Evolutionary conservation across 495 filamentous ascomycete species (phyloP), one percentile per base, ranked within the genome.

Genomic region (Penicillium argentinense): DNA sequence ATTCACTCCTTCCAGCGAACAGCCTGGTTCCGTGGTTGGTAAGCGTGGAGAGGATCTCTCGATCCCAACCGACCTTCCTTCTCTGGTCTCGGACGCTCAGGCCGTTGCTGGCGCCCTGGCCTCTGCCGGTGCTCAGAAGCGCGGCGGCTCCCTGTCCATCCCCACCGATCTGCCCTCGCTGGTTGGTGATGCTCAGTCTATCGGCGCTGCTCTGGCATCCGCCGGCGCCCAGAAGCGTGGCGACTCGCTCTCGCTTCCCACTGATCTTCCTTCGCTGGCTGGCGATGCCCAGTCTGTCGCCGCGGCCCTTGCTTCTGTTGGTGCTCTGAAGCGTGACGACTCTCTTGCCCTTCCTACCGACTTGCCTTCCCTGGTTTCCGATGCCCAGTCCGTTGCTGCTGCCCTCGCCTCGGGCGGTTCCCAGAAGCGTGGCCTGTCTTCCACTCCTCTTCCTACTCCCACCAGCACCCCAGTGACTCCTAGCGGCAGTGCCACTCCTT

Each of bases 41-140:
- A 60, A 56, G 53, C 49, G 49, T 8, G 47, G 32, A 8, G 45
- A 42, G 4, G 44, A 42, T 18, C 42, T 54, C 2, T 25, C 48
- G 3, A 36, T 59, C n/a, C 56, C 56, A 13, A 57, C 46, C 13
- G 46, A 48, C 26, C 46, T 54, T 0, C 38, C 51, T 2, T 54
- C 51, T 9, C 23, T 54, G 8, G 17, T 44, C 5, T 46, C 51
- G 5, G 51, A 54, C 9, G 51, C 51, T 13, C 26, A 50, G 29
- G 41, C 51, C 3, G 30, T 39, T 21, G 45, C 26, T 5, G 42
- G 32, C 13, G 46, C 41, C 9, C 28, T 54, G 4, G 50, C 42
- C 1, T 57, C 54, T 3, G 33, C 34, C 5, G 39, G 39, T 12
- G 45, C 28, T 9, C 50, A 54, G 42, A 53, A 52, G 45, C 54